Evolutionary conservation across 805 yeast genomes (phyloP), one percentile per base, ranked within the genome.

Genomic region (Ogataea chonburiensis): DNA sequence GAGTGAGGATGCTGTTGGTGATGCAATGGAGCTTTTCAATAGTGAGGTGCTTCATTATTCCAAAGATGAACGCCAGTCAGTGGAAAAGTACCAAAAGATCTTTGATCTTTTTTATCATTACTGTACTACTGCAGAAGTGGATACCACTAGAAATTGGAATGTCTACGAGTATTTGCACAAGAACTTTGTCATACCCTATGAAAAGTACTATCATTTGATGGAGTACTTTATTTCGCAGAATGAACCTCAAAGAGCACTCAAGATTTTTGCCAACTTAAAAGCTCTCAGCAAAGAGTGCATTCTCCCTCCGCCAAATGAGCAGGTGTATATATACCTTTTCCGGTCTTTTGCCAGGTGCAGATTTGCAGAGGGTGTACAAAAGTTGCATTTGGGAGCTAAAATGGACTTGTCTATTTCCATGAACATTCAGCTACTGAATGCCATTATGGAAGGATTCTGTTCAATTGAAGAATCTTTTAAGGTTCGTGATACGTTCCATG

Each of bases 301-400:
- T 5, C 46, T 72, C 5, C 63, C 68, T 17, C 73, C 79, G 2
- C 79, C 80, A 2, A 59, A 59, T 13, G 64, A 67, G 29, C 79
- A 76, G 15, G 73, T 82, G 56, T 86, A 83, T 49, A 56, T 70
- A 37, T 73, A 73, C 45, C 56, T 84, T 16, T 78, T 85, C 53
- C 65, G 71, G 34, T 72, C 72, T 31, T 82, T 82, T 60, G 84
- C 87, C 1, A 67, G 68, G 31, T 62, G 64, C 34, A 59, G 69
- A 21, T 84, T 79, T 46, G 77, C 72, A 39, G 79, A 78, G 6
- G 93, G 91, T 0, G 76, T 83, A 12, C 66, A 66, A 31, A 81
- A 79, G 39, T 57, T 85, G 3, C 86, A 83, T 47, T 71, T 76
- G 37, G 69, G 72, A 30, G 61, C 81, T 53, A 79, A 82, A 38